Evolutionary conservation across 2,329 filamentous ascomycete genomes (phyloP).

Genomic region (Cladophialophora bantiana): DNA sequence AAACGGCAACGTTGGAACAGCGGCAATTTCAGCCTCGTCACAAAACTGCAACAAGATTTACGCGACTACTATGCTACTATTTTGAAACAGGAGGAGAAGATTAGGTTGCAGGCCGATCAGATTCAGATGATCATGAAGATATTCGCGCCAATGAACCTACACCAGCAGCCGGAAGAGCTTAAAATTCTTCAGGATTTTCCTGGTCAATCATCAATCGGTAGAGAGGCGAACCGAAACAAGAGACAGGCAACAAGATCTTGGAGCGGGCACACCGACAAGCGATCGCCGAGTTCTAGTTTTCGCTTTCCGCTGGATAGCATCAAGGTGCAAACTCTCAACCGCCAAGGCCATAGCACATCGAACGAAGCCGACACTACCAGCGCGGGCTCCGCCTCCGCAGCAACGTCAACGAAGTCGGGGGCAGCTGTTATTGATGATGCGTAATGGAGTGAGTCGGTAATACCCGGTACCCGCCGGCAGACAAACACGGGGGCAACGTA

Average conservation of each 20-base stretch:
- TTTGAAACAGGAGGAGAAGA: slow-evolving; percentile 32
- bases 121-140: slow-evolving; percentile 35
- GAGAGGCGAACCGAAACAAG: not conserved
- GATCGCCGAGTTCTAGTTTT: slow-evolving; percentile 10
- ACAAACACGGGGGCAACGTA: not conserved
- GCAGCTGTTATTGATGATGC: not conserved
- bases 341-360: not conserved
- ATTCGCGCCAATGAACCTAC: slow-evolving; percentile 31
- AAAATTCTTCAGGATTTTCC: slow-evolving; percentile 16
- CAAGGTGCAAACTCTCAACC: not conserved
- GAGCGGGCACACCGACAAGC: slow-evolving; percentile 2
- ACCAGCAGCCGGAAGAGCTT: slow-evolving; percentile 13
- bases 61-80: slow-evolving; percentile 31
- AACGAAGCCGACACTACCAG: not conserved
- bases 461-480: not conserved
- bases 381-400: not conserved
- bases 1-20: slow-evolving; percentile 37
- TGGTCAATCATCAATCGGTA: slow-evolving; percentile 11
- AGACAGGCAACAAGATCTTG: not conserved
- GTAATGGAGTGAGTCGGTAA: not conserved
- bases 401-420: not conserved
- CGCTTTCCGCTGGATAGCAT: not conserved
- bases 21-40: slow-evolving; percentile 29
- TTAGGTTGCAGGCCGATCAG: slow-evolving; percentile 30
- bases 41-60: slow-evolving; percentile 29